Evolutionary conservation across 1,284 basidiomycete genomes (phyloP).

Genomic region (Trametes polyzona): DNA sequence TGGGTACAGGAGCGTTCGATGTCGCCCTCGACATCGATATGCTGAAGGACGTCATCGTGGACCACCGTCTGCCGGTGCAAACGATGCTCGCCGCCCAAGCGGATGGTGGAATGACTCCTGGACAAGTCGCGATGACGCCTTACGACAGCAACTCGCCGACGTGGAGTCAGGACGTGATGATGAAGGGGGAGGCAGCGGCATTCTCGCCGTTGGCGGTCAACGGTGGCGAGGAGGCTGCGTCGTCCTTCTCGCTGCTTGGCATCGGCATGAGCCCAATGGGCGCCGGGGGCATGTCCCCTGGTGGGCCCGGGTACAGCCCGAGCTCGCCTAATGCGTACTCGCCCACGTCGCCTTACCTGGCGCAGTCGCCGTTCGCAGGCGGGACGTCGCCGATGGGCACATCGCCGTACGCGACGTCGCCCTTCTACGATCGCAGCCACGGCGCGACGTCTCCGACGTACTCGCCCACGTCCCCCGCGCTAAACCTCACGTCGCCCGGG

Average conservation of each 20-base stretch:
- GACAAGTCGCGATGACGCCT: conserved; percentile 90
- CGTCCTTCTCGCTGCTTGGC: conserved; percentile 72
- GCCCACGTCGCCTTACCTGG: conserved; percentile 87
- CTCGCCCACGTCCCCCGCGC: conserved; percentile 82
- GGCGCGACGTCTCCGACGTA: conserved; percentile 84
- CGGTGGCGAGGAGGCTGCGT: conserved; percentile 76
- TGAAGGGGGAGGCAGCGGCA: conserved; percentile 84
- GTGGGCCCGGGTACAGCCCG: conserved; percentile 77
- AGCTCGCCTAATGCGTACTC: conserved; percentile 85
- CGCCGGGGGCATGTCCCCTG: conserved; percentile 81
- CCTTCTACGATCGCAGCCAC: conserved; percentile 72
- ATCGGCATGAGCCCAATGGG: conserved; percentile 86
- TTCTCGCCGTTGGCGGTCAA: conserved; percentile 95
- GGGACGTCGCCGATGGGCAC: conserved; percentile 84
- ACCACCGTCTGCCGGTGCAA: conserved; percentile 91
- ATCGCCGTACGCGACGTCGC: conserved; percentile 79
- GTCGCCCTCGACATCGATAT: conserved; percentile 97
- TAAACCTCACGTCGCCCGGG: conserved; percentile 80
- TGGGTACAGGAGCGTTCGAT: conserved; percentile 96
- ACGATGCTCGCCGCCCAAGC: conserved; percentile 80
- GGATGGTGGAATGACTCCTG: conserved; percentile 91
- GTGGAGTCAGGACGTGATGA: conserved; percentile 68
- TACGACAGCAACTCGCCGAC: conserved; percentile 91
- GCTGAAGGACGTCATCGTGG: conserved; percentile 98
- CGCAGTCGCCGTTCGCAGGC: conserved; percentile 79